A percentile compares a stretch with the other conserved stretches of the same genome.
Conservation (phyloP, 202 grass and related monocot species). For the Schoenoplectus tabernaemontani region DNA sequence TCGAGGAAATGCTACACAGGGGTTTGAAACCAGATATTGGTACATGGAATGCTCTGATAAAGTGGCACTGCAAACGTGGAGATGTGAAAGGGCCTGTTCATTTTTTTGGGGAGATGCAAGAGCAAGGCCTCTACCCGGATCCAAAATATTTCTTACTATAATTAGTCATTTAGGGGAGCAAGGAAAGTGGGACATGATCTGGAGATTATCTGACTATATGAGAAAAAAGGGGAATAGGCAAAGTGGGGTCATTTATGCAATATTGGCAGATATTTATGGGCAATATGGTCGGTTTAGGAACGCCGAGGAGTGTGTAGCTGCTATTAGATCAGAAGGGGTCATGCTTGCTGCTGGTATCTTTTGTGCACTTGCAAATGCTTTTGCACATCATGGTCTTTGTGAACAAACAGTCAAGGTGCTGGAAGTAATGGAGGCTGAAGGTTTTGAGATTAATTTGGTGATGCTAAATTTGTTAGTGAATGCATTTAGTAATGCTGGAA, state of each 20-base stretch:
- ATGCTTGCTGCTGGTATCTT: constrained; percentile 53
- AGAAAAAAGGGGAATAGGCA: constrained; percentile 45
- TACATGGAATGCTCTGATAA: constrained; percentile 72
- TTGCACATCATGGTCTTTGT: constrained; percentile 75
- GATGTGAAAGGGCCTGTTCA: constrained; percentile 51
- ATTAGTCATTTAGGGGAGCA: constrained; percentile 61
- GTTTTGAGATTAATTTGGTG: constrained; percentile 82
- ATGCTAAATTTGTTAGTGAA: constrained; percentile 95
- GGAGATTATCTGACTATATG: constrained; percentile 58
- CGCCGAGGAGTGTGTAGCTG: constrained; percentile 57
- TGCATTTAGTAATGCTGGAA: constrained; percentile 77
- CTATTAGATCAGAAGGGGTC: constrained; percentile 57
- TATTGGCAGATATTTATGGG: constrained; percentile 87
- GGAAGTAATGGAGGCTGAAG: constrained; percentile 76
- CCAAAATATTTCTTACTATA: constrained; percentile 68
- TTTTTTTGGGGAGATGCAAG: constrained; percentile 63
- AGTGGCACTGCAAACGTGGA: constrained; percentile 61
- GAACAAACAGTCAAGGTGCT: constrained; percentile 77
- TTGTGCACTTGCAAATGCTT: constrained; percentile 71
- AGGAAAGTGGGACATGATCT: constrained; percentile 79
- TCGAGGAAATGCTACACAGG: constrained; percentile 51
- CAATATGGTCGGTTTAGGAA: constrained; percentile 60
- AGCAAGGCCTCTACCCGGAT: constrained; percentile 59
- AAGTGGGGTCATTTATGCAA: constrained; percentile 58
- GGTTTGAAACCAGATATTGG: constrained; percentile 63